Base-by-base conservation (phyloP, 495 filamentous ascomycete species). In the Xylaria cubensis region DNA sequence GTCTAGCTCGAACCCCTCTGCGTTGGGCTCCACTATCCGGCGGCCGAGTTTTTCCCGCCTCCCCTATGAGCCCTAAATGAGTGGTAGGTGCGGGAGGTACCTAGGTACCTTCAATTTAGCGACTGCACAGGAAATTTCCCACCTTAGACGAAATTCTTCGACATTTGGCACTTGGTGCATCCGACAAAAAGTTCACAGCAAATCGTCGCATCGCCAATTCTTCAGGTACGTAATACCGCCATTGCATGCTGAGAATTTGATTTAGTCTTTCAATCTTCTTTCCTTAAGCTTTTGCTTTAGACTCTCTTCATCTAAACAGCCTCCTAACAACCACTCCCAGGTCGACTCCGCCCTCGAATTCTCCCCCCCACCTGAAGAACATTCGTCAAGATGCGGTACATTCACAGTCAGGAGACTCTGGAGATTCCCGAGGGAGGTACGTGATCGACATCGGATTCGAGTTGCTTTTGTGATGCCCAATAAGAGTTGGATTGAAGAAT, bases 351-450 rank as follows among this genome's bases (percentile, higher is more conserved):
- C 74, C 76, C 73, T 67, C 76, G 62, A 73, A 74, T 75, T 59
- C 64, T 72, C 65, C 76, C 69, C 69, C 73, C 76, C 71, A 74
- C 77, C 76, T 77, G 78, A 78, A 79, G 80, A 82, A 82, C 76
- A 64, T 76, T 75, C 83, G 85, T 82, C 89, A 96, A 92, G 84
- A 97, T 97, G 94, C 92, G 92, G 88, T 97, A 97, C 91, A 97
- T 98, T 88, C 94, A 98, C 88, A 95, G 93, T 80, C 87, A 92
- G 87, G 95, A 99, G 90, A 89, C 90, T 86, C 90, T 99, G 86
- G 88, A 89, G 78, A 92, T 99, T 84, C 96, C 97, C 74, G 93
- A 97, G 82, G 94, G 93, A 86, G 96, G 97, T 98, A 91, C 90
- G 94, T 79, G 66, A 77, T 76, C 74, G 64, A 48, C 8, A 50